phyloP scores from a whole-genome alignment of 2,329 filamentous ascomycete genomes.

The Falciphora oryzae region DNA sequence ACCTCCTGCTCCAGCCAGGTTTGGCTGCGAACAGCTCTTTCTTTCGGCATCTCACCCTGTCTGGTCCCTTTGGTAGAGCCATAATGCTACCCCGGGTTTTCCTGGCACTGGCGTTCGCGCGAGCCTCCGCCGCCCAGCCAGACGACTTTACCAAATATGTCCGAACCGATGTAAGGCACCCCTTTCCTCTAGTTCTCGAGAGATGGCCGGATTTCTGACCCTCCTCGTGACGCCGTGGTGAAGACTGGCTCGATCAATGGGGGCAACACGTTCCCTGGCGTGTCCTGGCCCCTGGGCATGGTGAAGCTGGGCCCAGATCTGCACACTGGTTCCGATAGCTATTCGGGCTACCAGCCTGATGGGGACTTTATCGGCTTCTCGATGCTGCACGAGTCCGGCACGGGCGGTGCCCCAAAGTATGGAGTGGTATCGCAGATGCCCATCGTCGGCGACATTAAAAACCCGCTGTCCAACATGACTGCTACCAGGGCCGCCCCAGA shows the following conservation, averaged over 20 bases:
- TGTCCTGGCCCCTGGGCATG: conserved; percentile 41
- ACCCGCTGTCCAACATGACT: conserved; percentile 26
- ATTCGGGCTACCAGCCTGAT: conserved; percentile 44
- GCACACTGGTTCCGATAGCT: conserved; percentile 32
- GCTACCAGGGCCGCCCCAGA: conserved; percentile 50
- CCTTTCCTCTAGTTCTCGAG: neutral
- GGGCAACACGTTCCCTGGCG: conserved; percentile 46
- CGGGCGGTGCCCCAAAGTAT: conserved; percentile 65
- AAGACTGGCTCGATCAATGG: conserved; percentile 28
- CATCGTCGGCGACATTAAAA: conserved; percentile 31
- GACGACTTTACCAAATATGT: conserved; percentile 8
- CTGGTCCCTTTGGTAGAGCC: neutral
- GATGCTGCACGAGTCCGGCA: conserved; percentile 62
- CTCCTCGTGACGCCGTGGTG: neutral
- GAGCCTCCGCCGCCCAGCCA: neutral
- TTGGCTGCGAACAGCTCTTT: too few species aligned
- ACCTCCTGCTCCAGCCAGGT: too few species aligned
- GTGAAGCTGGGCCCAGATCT: conserved; percentile 46
- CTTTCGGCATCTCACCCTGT: neutral
- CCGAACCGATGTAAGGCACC: conserved; percentile 3
- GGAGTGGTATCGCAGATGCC: conserved; percentile 59
- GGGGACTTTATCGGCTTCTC: conserved; percentile 55
- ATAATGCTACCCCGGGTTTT: neutral
- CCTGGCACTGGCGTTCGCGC: neutral
- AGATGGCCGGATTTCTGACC: neutral